A percentile compares a stretch with the other conserved stretches of the same genome.
Conservation (phyloP, 352 stramenopile species). For the Globisporangium nagaii region DNA sequence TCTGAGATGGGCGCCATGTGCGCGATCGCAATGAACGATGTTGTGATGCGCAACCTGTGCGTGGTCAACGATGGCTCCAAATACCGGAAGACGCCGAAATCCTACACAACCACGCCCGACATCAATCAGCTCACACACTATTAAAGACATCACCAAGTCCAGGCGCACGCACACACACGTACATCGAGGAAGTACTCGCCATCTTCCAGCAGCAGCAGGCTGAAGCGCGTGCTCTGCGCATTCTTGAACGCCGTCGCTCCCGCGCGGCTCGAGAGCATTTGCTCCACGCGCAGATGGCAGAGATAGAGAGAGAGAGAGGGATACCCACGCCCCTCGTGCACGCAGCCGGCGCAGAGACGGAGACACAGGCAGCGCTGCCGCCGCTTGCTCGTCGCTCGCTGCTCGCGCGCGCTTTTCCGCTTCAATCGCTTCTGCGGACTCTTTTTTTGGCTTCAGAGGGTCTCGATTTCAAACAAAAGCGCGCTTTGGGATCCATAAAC, state of each 20-base stretch:
- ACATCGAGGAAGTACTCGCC: constrained; percentile 77
- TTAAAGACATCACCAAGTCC: too few species aligned
- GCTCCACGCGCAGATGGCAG: too few species aligned
- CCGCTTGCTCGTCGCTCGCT: too few species aligned
- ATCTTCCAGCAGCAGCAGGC: constrained; percentile 87
- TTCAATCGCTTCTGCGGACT: too few species aligned
- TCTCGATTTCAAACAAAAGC: too few species aligned
- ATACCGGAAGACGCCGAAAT: constrained; percentile 61
- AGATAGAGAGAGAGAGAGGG: background rate
- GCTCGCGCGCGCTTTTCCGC: too few species aligned
- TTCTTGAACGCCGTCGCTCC: constrained; percentile 20
- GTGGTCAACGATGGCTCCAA: constrained; percentile 29
- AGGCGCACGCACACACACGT: background rate
- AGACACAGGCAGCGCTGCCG: too few species aligned
- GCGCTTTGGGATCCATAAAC: too few species aligned
- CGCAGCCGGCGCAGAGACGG: too few species aligned
- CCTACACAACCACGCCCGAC: constrained; percentile 22
- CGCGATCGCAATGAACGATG: constrained; percentile 34
- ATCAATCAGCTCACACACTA: background rate
- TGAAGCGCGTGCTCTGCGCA: constrained; percentile 67
- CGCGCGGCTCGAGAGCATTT: background rate
- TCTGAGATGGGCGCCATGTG: constrained; percentile 60
- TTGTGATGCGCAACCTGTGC: constrained; percentile 20
- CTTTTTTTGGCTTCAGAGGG: too few species aligned
- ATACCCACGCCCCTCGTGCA: too few species aligned